Base-by-base conservation (phyloP, 2,329 filamentous ascomycete species). In the Curvularia spicifera region DNA sequence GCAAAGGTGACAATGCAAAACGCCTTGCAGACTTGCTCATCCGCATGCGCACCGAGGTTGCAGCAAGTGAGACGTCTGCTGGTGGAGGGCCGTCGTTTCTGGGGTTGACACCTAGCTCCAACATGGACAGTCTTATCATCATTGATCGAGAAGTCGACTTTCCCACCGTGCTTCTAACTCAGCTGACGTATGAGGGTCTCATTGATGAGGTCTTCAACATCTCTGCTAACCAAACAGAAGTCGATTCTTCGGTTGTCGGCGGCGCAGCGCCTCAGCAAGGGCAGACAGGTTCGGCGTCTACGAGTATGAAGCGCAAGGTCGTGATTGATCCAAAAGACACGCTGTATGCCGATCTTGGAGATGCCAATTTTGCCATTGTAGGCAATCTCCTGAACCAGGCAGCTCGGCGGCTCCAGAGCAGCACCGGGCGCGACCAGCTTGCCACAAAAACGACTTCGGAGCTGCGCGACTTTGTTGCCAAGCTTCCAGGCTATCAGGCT, bases 131-230 rank as follows among this genome's bases (percentile, higher is more conserved):
- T 71, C 82, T 97, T 59, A 93, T 99, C 69, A 90, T 99, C 60
- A 93, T 99, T 54, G 95, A 99, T 76, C 90, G 95, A 49, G 93
- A 97, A 74, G 90, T 97, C 54, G 95, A 99, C 76, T 93, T 95
- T 70, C 91, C 94, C 15, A 97, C 95, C 0, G 89, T 91, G 0
- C 83, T 99, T 15, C 87, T 99, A 53, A 98, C 94, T 0, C 95
- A 99, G 75, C 81, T 99, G 61, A 99, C 95, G 1, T 99, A 99
- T 71, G 94, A 99, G 78, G 95, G 95, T 3, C 82, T 99, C 26
- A 89, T 99, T 53, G 96, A 99, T 71, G 95, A 99, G 75, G 85
- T 95, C 15, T 96, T 96, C 72, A 89, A 90, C 31, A 96, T 99
- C 60, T 87, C 91, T 64, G 90, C 97, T 72, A 98, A 96, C 71